Percentiles rank a stretch among this genome's conserved stretches.
Evolutionary conservation across 768 basidiomycete genomes (phyloP).

Genomic region (Boletus eberwhitei): DNA sequence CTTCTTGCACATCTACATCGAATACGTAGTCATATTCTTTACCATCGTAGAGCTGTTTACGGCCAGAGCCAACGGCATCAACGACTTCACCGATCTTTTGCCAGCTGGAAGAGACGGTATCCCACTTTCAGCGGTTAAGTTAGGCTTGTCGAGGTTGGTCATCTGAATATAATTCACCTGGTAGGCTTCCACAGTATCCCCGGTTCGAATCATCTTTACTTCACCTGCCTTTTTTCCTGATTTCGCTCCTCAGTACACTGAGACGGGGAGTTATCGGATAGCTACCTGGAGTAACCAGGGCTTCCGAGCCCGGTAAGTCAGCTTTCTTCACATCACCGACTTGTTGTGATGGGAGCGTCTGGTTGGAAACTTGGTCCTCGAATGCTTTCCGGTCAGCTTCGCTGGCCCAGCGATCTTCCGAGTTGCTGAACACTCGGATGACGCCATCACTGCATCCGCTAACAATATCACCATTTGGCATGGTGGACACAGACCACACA

Average conservation of each 20-base stretch:
- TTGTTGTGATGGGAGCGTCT: conserved; percentile 81
- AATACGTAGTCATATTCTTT: conserved; percentile 99
- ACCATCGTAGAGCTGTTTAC: conserved; percentile 89
- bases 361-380: conserved; percentile 71
- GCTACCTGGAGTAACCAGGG: conserved; percentile 64
- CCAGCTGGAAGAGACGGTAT: conserved; percentile 64
- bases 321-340: conserved; percentile 91
- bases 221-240: conserved; percentile 91
- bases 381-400: conserved; percentile 61
- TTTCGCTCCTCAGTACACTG: conserved; percentile 7
- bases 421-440: conserved; percentile 80
- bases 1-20: conserved; percentile 94
- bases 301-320: conserved; percentile 86
- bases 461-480: conserved; percentile 90
- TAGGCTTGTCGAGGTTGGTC: background rate
- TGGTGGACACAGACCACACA: conserved; percentile 89
- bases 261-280: background rate
- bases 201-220: conserved; percentile 86
- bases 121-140: conserved; percentile 65
- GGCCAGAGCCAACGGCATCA: conserved; percentile 86
- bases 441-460: conserved; percentile 87
- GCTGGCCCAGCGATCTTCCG: conserved; percentile 70
- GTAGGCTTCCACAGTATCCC: conserved; percentile 82
- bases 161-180: conserved; percentile 51
- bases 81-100: conserved; percentile 95